phyloP scores from a whole-genome alignment of 2,329 filamentous ascomycete genomes.

The Xylaria sp. region DNA sequence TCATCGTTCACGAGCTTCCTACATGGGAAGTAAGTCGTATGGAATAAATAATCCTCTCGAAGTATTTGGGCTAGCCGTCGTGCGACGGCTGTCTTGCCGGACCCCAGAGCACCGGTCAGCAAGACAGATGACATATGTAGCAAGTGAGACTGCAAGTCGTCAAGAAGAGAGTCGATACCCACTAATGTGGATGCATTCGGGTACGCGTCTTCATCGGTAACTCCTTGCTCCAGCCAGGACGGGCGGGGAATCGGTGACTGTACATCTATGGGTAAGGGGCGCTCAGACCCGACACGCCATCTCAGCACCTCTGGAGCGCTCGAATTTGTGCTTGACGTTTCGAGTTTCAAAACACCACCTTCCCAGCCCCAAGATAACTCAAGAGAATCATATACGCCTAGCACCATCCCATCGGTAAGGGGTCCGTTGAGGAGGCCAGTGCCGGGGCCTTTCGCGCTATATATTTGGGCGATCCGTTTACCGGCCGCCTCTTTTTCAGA shows the following conservation, averaged over 20 bases:
- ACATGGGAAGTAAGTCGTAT: constrained; percentile 87
- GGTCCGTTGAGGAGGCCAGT: constrained; percentile 82
- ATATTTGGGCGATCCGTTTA: constrained; percentile 77
- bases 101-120: constrained; percentile 86
- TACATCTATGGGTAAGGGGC: constrained; percentile 78
- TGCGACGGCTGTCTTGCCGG: constrained; percentile 87
- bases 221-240: constrained; percentile 60
- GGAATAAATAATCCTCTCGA: constrained; percentile 78
- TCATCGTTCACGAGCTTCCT: constrained; percentile 90
- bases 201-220: constrained; percentile 63
- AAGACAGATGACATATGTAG: constrained; percentile 89
- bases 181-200: constrained; percentile 73
- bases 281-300: constrained; percentile 84
- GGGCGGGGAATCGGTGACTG: constrained; percentile 78
- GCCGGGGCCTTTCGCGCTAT: constrained; percentile 64
- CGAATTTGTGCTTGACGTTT: constrained; percentile 60
- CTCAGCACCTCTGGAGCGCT: constrained; percentile 66
- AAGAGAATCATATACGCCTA: constrained; percentile 69
- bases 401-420: constrained; percentile 86
- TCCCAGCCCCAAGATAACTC: constrained; percentile 74
- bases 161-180: constrained; percentile 82
- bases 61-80: constrained; percentile 80
- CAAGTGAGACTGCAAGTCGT: constrained; percentile 78
- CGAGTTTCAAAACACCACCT: constrained; percentile 77
- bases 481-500: constrained; percentile 81